A percentile compares a stretch with the other conserved stretches of the same genome.
Conservation (phyloP, 805 yeast genomes). For the Nakazawaea siamensis region DNA sequence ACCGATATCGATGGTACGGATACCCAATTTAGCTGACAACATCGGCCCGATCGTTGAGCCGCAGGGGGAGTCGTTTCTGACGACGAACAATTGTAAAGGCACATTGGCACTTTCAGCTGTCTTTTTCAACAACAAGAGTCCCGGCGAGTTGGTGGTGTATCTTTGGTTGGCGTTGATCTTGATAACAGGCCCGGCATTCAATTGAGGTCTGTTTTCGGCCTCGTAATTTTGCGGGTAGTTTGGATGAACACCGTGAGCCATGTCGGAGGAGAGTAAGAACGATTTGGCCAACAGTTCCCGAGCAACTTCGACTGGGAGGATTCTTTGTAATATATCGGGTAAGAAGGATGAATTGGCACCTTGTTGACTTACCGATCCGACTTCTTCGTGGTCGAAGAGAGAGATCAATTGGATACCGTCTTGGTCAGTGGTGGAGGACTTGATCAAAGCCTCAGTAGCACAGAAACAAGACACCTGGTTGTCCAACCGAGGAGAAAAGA, state of each 20-base stretch:
- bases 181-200: constrained; percentile 88
- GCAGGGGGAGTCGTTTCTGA: constrained; percentile 86
- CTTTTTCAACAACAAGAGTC: constrained; percentile 68
- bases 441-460: constrained; percentile 63
- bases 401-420: constrained; percentile 66
- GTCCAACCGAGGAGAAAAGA: constrained; percentile 87
- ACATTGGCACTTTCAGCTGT: constrained; percentile 59
- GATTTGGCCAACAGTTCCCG: constrained; percentile 64
- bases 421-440: constrained; percentile 35
- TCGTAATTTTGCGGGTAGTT: constrained; percentile 78
- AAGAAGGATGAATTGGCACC: constrained; percentile 94
- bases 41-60: constrained; percentile 97
- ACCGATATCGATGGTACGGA: constrained; percentile 83
- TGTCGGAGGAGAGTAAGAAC: constrained; percentile 85
- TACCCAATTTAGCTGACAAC: constrained; percentile 77
- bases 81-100: constrained; percentile 92
- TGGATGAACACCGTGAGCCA: constrained; percentile 97
- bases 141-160: constrained; percentile 89
- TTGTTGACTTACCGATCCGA: constrained; percentile 90
- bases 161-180: constrained; percentile 93
- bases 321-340: constrained; percentile 67
- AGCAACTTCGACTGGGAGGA: constrained; percentile 39
- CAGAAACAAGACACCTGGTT: constrained; percentile 84
- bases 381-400: constrained; percentile 91
- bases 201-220: constrained; percentile 63